A percentile compares a stretch with the other conserved stretches of the same genome.
Evolutionary conservation across 208 protist species (phyloP).

Genomic region (Lotmaria passim): DNA sequence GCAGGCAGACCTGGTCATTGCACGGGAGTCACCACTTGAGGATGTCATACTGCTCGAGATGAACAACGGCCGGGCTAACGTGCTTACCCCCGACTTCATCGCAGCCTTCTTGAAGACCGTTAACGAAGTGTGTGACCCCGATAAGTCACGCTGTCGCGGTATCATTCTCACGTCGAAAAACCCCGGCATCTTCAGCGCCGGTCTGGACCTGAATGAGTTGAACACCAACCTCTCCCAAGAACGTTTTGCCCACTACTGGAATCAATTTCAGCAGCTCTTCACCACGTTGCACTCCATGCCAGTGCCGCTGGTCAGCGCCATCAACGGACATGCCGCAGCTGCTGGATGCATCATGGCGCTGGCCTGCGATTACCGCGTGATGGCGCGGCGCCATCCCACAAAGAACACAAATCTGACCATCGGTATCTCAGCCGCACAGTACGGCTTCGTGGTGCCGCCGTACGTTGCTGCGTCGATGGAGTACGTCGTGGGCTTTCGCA

Average conservation of each 20-base stretch:
- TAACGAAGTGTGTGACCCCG: conserved; percentile 54
- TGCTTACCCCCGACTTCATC: conserved; percentile 53
- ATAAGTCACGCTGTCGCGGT: conserved; percentile 49
- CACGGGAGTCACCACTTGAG: conserved; percentile 54
- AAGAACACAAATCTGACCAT: conserved; percentile 46
- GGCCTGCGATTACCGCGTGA: conserved; percentile 78
- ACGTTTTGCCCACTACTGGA: conserved; percentile 67
- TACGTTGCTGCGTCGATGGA: conserved; percentile 67
- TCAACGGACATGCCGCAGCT: conserved; percentile 73
- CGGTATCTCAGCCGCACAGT: conserved; percentile 61
- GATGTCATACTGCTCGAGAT: conserved; percentile 60
- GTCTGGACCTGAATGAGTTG: conserved; percentile 63
- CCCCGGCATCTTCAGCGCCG: conserved; percentile 60
- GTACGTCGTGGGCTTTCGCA: conserved; percentile 67
- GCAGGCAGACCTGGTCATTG: conserved; percentile 28
- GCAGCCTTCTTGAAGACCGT: conserved; percentile 50
- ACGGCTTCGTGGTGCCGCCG: conserved; percentile 70
- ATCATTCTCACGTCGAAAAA: conserved; percentile 71
- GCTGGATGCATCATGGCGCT: conserved; percentile 75
- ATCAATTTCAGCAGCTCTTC: conserved; percentile 73
- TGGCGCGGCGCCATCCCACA: conserved; percentile 44
- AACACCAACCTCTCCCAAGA: conserved; percentile 38
- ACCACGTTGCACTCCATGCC: conserved; percentile 71
- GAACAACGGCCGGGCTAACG: conserved; percentile 54
- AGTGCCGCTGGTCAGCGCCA: conserved; percentile 65